phyloP scores from a whole-genome alignment of 2,329 filamentous ascomycete species.

The Aspergillus eucalypticola region DNA sequence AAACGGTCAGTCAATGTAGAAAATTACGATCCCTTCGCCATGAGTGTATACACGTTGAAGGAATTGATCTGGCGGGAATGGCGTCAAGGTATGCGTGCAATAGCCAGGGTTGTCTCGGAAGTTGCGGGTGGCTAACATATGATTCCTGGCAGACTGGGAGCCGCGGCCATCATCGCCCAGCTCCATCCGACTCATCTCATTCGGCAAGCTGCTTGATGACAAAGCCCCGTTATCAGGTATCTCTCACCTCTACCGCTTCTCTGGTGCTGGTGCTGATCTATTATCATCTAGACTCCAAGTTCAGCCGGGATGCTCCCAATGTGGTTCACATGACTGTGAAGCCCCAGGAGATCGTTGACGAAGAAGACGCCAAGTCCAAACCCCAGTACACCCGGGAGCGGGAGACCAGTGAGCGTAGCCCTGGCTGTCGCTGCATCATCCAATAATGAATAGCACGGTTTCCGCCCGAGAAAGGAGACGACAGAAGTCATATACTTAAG shows the following conservation, averaged over 20 bases:
- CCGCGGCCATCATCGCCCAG: constrained; percentile 80
- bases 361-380: constrained; percentile 73
- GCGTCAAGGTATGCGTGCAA: constrained; percentile 62
- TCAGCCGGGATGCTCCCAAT: constrained; percentile 72
- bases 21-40: constrained; percentile 77
- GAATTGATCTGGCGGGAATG: constrained; percentile 92
- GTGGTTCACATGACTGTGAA: constrained; percentile 95
- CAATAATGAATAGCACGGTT: constrained; percentile 41
- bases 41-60: constrained; percentile 92
- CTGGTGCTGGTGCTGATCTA: constrained; percentile 10
- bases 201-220: constrained; percentile 87
- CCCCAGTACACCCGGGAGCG: constrained; percentile 49
- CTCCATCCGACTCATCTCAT: constrained; percentile 86
- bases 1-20: constrained; percentile 79
- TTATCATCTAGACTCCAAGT: constrained; percentile 67
- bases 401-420: constrained; percentile 58
- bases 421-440: constrained; percentile 66
- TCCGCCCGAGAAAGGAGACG: neutral
- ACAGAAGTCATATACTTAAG: neutral
- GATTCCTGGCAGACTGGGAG: constrained; percentile 70
- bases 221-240: constrained; percentile 81
- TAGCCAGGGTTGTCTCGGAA: neutral
- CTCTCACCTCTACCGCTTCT: constrained; percentile 2
- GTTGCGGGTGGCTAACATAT: constrained; percentile 8
- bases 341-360: constrained; percentile 78